Conservation (phyloP, 2,329 filamentous ascomycete genomes). For the Talaromyces rugulosus region DNA sequence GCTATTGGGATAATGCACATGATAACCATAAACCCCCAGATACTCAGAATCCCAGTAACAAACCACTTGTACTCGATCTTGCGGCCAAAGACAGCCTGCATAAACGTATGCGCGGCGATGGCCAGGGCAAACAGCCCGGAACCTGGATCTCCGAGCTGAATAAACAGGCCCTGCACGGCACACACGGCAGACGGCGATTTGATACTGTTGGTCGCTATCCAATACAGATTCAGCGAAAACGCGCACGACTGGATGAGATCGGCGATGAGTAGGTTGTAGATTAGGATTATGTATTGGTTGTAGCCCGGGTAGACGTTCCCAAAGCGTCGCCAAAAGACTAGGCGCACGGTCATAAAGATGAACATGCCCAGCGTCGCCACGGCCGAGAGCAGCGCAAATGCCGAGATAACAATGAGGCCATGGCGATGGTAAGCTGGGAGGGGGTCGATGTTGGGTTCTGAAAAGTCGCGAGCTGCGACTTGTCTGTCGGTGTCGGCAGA, state of each 20-base stretch:
- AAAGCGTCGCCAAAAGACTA: constrained; percentile 47
- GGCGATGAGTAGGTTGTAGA: constrained; percentile 48
- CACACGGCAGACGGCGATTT: constrained; percentile 41
- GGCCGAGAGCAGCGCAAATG: constrained; percentile 46
- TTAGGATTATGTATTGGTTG: constrained; percentile 51
- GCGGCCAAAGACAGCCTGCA: constrained; percentile 45
- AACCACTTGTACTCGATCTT: constrained; percentile 44
- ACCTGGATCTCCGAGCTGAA: constrained; percentile 50
- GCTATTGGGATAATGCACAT: constrained; percentile 46
- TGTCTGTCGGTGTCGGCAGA: background rate
- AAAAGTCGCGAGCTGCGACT: too few relatives aligned
- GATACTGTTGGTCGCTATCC: constrained; percentile 44
- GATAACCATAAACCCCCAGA: constrained; percentile 45
- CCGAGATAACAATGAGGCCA: constrained; percentile 44
- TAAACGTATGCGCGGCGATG: constrained; percentile 52
- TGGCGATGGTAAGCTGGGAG: constrained; percentile 31
- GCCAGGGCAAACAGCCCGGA: constrained; percentile 51
- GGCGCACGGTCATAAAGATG: constrained; percentile 46
- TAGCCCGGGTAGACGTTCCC: constrained; percentile 49
- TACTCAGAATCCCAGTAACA: constrained; percentile 36
- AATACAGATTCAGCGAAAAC: constrained; percentile 44
- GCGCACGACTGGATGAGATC: constrained; percentile 49
- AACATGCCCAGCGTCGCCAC: constrained; percentile 42
- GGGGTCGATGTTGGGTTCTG: constrained; percentile 15
- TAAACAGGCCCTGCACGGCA: constrained; percentile 48